Evolutionary conservation across 176 grass and related monocot genomes (phyloP).

Genomic region (Musa schizocarpa): DNA sequence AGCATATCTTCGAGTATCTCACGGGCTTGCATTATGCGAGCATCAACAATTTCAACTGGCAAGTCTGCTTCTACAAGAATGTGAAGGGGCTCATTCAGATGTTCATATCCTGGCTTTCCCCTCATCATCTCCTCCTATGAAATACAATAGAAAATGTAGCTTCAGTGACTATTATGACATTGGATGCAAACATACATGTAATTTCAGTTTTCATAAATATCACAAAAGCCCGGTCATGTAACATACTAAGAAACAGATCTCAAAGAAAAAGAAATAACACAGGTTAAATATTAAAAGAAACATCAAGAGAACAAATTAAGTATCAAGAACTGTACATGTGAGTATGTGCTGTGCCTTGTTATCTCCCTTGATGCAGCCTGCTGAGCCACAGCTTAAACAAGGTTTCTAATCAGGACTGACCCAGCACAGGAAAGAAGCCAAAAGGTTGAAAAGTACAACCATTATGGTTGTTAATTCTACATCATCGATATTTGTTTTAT

Average conservation of each 20-base stretch:
- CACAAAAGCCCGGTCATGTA: not conserved
- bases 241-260: not conserved
- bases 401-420: too few species aligned
- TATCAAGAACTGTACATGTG: not conserved
- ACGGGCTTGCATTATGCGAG: conserved; percentile 25
- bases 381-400: too few species aligned
- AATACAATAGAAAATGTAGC: not conserved
- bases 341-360: too few species aligned
- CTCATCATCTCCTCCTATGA: conserved; percentile 41
- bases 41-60: conserved; percentile 30
- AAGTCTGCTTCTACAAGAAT: conserved; percentile 39
- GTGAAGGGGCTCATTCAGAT: conserved; percentile 41
- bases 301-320: not conserved
- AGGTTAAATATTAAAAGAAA: not conserved
- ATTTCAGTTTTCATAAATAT: not conserved
- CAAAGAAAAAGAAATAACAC: not conserved
- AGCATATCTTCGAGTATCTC: conserved; percentile 30
- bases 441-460: too few species aligned
- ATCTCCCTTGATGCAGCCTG: too few species aligned
- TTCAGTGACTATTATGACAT: not conserved
- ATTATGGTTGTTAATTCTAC: too few species aligned
- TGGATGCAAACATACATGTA: not conserved
- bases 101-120: conserved; percentile 40
- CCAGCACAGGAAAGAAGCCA: too few species aligned
- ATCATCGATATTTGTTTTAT: too few species aligned